A percentile compares a stretch with the other conserved stretches of the same genome.
phyloP scores from a whole-genome alignment of 306 rosid species.

The Medicago ruthenica region DNA sequence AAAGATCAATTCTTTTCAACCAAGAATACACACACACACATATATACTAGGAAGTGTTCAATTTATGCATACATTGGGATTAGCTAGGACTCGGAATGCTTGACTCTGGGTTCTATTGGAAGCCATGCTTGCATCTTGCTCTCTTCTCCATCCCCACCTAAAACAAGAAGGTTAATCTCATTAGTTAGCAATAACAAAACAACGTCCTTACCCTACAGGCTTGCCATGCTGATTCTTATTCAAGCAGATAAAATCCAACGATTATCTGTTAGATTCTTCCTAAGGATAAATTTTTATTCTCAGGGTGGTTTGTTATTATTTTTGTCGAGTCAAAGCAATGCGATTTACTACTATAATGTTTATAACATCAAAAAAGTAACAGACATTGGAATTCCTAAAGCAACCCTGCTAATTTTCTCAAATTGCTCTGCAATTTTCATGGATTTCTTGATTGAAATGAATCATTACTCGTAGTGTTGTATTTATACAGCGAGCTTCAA shows the following conservation, averaged over 20 bases:
- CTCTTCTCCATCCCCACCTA: slow-evolving; percentile 79
- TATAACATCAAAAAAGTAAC: neutral
- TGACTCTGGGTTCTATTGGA: slow-evolving; percentile 63
- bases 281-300: neutral
- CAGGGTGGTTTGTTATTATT: neutral
- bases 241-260: slow-evolving; percentile 21
- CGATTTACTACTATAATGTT: neutral
- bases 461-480: too few relatives aligned
- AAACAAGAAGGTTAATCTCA: slow-evolving; percentile 41
- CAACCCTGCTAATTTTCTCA: too few relatives aligned
- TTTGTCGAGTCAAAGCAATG: neutral
- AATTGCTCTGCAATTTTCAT: too few relatives aligned
- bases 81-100: slow-evolving; percentile 70
- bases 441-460: too few relatives aligned
- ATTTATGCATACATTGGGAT: slow-evolving; percentile 69
- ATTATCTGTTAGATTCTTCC: slow-evolving; percentile 13
- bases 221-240: slow-evolving; percentile 4
- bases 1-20: slow-evolving; percentile 1
- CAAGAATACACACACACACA: slow-evolving; percentile 14
- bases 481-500: too few relatives aligned
- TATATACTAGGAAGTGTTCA: slow-evolving; percentile 45
- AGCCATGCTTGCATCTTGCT: slow-evolving; percentile 54
- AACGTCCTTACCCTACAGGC: neutral
- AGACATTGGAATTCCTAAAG: neutral
- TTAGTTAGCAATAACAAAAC: slow-evolving; percentile 40